A percentile compares a stretch with the other conserved stretches of the same genome.
phyloP scores from a whole-genome alignment of 768 basidiomycete genomes.

The Suillus decipiens region DNA sequence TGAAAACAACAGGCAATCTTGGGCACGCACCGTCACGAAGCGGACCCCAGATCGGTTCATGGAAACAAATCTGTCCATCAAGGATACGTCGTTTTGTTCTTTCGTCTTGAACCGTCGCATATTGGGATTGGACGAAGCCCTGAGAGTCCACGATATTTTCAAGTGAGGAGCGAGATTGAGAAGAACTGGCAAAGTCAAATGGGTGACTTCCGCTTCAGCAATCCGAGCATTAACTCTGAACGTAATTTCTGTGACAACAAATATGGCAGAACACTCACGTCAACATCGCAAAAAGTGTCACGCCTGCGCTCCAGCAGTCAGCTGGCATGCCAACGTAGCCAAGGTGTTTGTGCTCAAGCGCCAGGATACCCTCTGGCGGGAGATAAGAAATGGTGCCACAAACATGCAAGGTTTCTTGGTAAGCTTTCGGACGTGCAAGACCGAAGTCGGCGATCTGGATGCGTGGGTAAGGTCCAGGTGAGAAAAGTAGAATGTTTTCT shows the following conservation, averaged over 20 bases:
- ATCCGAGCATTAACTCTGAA: slow-evolving; percentile 7
- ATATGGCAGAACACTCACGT: slow-evolving; percentile 50
- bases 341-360: slow-evolving; percentile 71
- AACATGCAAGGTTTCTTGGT: slow-evolving; percentile 82
- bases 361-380: slow-evolving; percentile 82
- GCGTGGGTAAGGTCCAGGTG: slow-evolving; percentile 83
- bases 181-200: slow-evolving; percentile 67
- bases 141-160: slow-evolving; percentile 32
- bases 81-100: slow-evolving; percentile 72
- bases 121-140: slow-evolving; percentile 21
- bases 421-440: slow-evolving; percentile 74
- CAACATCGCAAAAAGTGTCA: slow-evolving; percentile 82
- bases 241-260: not conserved
- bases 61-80: slow-evolving; percentile 59
- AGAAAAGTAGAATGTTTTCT: slow-evolving; percentile 78
- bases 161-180: slow-evolving; percentile 45
- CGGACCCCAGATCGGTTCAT: slow-evolving; percentile 51
- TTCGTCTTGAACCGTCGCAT: slow-evolving; percentile 51
- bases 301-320: slow-evolving; percentile 88
- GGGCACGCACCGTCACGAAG: slow-evolving; percentile 56
- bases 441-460: slow-evolving; percentile 88
- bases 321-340: slow-evolving; percentile 83
- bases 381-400: slow-evolving; percentile 88
- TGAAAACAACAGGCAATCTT: not conserved
- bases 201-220: slow-evolving; percentile 67